These are phyloP conservation scores for Microstegium vimineum DNA, from an alignment of 176 grass and related monocot species.

Conservation along the genomic window DNA sequence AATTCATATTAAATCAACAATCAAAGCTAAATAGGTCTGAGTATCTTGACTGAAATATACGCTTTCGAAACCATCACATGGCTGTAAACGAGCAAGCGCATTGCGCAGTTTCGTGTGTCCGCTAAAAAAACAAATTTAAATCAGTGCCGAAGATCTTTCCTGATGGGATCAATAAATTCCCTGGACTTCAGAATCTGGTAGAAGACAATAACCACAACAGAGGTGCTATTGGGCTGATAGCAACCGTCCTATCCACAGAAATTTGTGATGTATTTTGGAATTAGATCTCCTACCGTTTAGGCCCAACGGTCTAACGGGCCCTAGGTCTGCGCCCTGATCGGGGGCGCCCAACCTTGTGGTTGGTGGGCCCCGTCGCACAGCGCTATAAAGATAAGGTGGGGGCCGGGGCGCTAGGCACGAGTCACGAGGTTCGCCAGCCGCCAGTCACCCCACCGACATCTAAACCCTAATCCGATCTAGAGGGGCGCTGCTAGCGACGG, in stretches of 20 bases:
- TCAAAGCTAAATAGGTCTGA: neutral
- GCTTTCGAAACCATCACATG: neutral
- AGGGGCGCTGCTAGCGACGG: no score
- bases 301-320: no score
- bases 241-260: neutral
- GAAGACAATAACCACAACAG: neutral
- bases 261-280: neutral
- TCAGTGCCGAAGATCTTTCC: neutral
- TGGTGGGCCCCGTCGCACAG: no score
- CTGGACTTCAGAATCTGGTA: neutral
- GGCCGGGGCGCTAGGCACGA: no score
- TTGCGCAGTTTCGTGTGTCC: neutral
- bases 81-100: neutral
- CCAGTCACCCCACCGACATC: no score
- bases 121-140: neutral
- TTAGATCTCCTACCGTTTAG: no score
- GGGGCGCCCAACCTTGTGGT: no score
- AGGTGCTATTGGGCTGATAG: neutral
- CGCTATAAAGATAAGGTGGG: no score
- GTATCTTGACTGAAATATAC: no score
- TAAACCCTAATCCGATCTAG: no score
- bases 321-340: no score
- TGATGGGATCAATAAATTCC: neutral
- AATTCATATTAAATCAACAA: neutral
- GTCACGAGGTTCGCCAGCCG: no score